Conservation (phyloP, 2,329 filamentous ascomycete genomes). For the Diplodia corticola region DNA sequence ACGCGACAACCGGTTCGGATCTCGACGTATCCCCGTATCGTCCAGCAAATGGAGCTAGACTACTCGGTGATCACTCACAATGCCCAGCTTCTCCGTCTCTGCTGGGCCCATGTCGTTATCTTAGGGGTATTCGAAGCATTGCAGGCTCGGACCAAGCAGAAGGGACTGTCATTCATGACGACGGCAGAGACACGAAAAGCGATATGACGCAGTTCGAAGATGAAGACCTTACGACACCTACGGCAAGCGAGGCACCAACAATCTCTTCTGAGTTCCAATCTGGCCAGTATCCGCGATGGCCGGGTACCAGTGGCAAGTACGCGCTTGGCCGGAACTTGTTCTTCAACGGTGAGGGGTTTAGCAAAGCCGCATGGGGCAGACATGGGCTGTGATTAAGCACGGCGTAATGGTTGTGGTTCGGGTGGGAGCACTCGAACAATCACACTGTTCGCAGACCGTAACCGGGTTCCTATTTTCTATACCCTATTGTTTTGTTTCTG, state of each 20-base stretch:
- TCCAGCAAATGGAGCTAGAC: not conserved
- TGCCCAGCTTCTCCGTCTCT: not conserved
- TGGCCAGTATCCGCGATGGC: conserved; percentile 20
- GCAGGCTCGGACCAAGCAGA: not conserved
- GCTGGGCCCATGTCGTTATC: not conserved
- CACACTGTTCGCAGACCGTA: not conserved
- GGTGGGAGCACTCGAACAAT: not conserved
- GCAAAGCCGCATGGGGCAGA: not conserved
- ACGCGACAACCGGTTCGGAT: not conserved
- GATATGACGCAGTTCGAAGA: conserved; percentile 4
- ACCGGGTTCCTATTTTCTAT: not conserved
- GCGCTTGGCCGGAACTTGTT: conserved; percentile 1
- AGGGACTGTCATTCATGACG: not conserved
- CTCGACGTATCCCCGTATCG: not conserved
- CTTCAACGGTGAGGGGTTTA: conserved; percentile 18
- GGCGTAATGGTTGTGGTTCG: not conserved
- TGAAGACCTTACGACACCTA: conserved; percentile 1
- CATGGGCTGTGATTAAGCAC: not conserved
- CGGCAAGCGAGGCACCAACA: not conserved
- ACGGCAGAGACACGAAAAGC: conserved; percentile 3
- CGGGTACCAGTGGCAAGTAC: conserved; percentile 2
- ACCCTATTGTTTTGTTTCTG: conserved; percentile 2
- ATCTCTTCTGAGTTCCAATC: conserved; percentile 16
- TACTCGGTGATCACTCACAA: too few relatives aligned
- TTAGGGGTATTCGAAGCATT: not conserved